A percentile compares a stretch with the other conserved stretches of the same genome.
These are phyloP conservation scores for Linnemannia schmuckeri DNA, from an alignment of 192 early-diverging fungal genomes.

Conservation along the genomic window DNA sequence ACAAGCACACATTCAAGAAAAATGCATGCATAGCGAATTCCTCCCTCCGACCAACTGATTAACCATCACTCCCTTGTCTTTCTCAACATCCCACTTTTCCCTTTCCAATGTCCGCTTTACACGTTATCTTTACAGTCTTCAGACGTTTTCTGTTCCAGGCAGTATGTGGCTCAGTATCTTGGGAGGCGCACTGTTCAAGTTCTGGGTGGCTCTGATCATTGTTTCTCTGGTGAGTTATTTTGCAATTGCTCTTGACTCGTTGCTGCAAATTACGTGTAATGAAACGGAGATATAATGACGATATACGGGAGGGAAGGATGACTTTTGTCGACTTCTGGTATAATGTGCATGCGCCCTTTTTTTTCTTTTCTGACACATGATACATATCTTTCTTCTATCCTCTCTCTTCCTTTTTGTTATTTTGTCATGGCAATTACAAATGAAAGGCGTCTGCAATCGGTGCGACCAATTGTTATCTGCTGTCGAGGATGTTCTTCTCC, in stretches of 20 bases:
- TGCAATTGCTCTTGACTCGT: neutral
- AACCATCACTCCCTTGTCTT: neutral
- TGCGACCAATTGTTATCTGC: slow-evolving; percentile 64
- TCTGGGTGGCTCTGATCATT: slow-evolving; percentile 63
- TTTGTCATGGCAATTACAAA: neutral
- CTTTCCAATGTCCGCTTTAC: slow-evolving; percentile 17
- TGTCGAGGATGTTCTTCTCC: slow-evolving; percentile 64
- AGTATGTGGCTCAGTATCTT: slow-evolving; percentile 75
- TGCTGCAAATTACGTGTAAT: neutral
- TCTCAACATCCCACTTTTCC: neutral
- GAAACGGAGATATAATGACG: neutral
- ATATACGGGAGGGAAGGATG: neutral
- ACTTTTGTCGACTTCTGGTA: neutral
- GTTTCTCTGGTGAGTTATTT: slow-evolving; percentile 60
- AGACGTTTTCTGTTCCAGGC: slow-evolving; percentile 73
- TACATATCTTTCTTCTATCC: neutral
- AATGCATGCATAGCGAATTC: neutral
- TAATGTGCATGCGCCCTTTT: neutral
- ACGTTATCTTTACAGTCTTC: slow-evolving; percentile 53
- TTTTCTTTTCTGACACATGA: neutral
- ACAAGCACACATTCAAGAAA: neutral
- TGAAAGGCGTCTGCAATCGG: slow-evolving; percentile 67
- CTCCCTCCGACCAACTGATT: neutral
- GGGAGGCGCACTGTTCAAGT: slow-evolving; percentile 67
- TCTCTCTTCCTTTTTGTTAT: neutral